Conservation (phyloP, 1,284 basidiomycete species). For the Xerocomus amazonicus region DNA sequence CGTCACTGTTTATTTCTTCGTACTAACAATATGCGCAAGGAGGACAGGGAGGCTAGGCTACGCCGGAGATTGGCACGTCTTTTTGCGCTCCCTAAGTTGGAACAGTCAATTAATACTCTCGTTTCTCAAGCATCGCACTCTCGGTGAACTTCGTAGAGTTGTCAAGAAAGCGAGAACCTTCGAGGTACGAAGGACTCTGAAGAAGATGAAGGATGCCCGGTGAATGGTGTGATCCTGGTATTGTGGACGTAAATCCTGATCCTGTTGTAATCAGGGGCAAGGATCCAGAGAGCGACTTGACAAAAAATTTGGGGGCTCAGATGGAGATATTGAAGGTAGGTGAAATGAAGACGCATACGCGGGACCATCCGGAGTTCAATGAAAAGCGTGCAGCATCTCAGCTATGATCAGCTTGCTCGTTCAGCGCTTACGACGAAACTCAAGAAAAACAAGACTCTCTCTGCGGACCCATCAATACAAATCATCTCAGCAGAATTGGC, state of each 20-base stretch:
- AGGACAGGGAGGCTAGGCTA: conserved; percentile 15
- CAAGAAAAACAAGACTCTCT: conserved; percentile 65
- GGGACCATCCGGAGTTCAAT: conserved; percentile 1
- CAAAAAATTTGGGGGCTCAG: conserved; percentile 61
- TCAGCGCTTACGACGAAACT: conserved; percentile 69
- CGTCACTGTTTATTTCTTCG: not conserved
- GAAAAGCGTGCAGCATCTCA: conserved; percentile 46
- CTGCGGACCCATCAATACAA: conserved; percentile 43
- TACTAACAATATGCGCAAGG: conserved; percentile 14
- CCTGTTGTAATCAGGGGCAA: conserved; percentile 37
- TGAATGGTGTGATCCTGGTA: conserved; percentile 28
- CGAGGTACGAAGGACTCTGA: conserved; percentile 81
- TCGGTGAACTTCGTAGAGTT: conserved; percentile 64
- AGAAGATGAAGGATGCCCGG: conserved; percentile 75
- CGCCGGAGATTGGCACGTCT: conserved; percentile 42
- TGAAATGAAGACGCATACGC: conserved; percentile 4
- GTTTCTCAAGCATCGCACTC: conserved; percentile 57
- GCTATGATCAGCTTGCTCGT: conserved; percentile 56
- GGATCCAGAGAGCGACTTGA: conserved; percentile 37
- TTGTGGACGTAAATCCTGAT: conserved; percentile 1
- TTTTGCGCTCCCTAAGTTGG: conserved; percentile 18
- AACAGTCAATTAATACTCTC: conserved; percentile 8
- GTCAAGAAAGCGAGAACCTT: conserved; percentile 81
- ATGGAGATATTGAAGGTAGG: conserved; percentile 65
- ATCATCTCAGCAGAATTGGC: conserved; percentile 46